Evolutionary conservation across 2,329 filamentous ascomycete species (phyloP).

Genomic region (Colletotrichum sp.): DNA sequence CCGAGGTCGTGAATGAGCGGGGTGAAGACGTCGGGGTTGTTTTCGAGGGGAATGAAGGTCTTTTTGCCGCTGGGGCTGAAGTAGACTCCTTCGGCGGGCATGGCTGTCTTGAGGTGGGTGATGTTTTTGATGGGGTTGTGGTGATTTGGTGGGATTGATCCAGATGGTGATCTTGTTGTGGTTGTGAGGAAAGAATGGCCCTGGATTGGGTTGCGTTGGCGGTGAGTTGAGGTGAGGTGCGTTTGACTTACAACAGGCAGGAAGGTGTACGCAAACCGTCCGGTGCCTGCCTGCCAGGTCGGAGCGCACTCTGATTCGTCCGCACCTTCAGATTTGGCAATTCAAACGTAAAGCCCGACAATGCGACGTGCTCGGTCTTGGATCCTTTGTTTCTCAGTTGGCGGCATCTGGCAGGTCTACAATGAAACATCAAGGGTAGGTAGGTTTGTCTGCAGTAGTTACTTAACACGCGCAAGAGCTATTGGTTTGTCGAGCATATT

Average conservation of each 20-base stretch:
- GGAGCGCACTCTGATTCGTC: not conserved
- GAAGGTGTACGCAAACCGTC: not conserved
- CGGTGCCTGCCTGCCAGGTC: not conserved
- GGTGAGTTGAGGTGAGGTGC: not conserved
- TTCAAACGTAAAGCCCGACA: not conserved
- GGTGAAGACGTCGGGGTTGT: slow-evolving; percentile 81
- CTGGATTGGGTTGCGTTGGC: not conserved
- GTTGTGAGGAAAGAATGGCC: not conserved
- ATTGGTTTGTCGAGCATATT: too few species aligned
- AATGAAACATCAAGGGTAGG: not conserved
- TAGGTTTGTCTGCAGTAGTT: not conserved
- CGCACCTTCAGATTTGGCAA: not conserved
- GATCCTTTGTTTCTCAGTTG: not conserved
- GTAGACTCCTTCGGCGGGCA: slow-evolving; percentile 31
- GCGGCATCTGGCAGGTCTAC: not conserved
- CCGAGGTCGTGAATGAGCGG: slow-evolving; percentile 74
- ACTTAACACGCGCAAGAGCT: too few species aligned
- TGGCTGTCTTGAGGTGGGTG: slow-evolving; percentile 13
- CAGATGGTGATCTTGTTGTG: not conserved
- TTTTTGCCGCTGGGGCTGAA: slow-evolving; percentile 35
- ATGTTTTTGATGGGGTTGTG: not conserved
- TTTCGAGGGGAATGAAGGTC: slow-evolving; percentile 48
- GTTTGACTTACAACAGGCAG: not conserved
- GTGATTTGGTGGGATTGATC: not conserved
- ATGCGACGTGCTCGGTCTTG: not conserved